A percentile compares a stretch with the other conserved stretches of the same genome.
phyloP scores from a whole-genome alignment of 768 basidiomycete genomes.

The Coprinopsis cinerea region DNA sequence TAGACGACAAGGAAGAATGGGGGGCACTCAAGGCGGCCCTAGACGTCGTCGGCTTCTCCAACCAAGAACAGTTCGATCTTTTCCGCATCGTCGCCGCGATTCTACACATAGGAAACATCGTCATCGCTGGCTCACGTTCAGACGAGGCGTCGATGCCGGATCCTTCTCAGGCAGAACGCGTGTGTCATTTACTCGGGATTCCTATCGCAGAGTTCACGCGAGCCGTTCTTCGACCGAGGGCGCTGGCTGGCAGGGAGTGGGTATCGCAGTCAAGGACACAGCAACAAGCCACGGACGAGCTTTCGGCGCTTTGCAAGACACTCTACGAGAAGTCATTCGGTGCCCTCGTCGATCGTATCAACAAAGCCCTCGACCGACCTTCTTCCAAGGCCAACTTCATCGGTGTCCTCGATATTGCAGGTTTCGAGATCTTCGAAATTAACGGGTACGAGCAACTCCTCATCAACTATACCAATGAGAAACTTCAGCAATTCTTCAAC shows the following conservation, averaged over 20 bases:
- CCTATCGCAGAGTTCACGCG: slow-evolving; percentile 83
- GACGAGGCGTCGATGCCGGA: slow-evolving; percentile 78
- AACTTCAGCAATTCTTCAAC: slow-evolving; percentile 96
- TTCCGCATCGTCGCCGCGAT: slow-evolving; percentile 93
- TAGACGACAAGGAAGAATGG: slow-evolving; percentile 92
- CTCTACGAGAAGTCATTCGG: slow-evolving; percentile 98
- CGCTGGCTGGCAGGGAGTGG: slow-evolving; percentile 95
- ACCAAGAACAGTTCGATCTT: slow-evolving; percentile 81
- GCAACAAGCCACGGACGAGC: slow-evolving; percentile 90
- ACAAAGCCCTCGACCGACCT: slow-evolving; percentile 89
- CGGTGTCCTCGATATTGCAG: slow-evolving; percentile 97
- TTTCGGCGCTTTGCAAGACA: slow-evolving; percentile 87
- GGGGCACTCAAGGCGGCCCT: slow-evolving; percentile 75
- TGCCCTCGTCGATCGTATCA: slow-evolving; percentile 89
- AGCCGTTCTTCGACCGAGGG: slow-evolving; percentile 82
- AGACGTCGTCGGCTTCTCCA: slow-evolving; percentile 83
- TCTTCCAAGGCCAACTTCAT: slow-evolving; percentile 92
- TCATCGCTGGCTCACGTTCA: slow-evolving; percentile 68
- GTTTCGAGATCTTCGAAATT: slow-evolving; percentile 94
- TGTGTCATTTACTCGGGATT: slow-evolving; percentile 88
- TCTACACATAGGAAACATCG: slow-evolving; percentile 93
- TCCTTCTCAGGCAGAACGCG: slow-evolving; percentile 80
- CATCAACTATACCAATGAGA: slow-evolving; percentile 99
- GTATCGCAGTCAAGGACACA: slow-evolving; percentile 88
- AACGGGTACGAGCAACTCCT: slow-evolving; percentile 97